Percentiles rank a stretch among this genome's conserved stretches.
Conservation (phyloP, 2,329 filamentous ascomycete genomes). For the Alternaria brassicae region DNA sequence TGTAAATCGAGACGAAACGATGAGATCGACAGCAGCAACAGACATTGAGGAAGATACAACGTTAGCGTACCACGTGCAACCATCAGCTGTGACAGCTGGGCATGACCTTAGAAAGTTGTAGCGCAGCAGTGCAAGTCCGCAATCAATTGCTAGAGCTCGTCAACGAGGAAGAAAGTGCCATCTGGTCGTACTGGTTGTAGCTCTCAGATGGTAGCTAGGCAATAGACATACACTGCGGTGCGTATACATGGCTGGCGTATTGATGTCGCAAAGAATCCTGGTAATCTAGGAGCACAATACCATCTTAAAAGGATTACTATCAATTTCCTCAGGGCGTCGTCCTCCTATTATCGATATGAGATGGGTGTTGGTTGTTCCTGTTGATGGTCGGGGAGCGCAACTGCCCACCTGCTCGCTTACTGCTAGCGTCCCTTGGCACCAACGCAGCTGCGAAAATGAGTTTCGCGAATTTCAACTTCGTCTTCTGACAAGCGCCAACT, state of each 20-base stretch:
- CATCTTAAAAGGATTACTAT: no score
- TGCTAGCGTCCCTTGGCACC: conserved; percentile 18
- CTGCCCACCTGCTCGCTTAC: conserved; percentile 13
- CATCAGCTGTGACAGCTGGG: background rate
- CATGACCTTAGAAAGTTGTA: background rate
- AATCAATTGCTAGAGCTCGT: background rate
- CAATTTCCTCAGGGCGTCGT: no score
- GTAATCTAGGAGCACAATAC: no score
- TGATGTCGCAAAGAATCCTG: no score
- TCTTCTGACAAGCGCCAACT: conserved; percentile 37
- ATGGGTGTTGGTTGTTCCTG: background rate
- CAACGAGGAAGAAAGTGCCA: fast-evolving
- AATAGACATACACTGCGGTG: no score
- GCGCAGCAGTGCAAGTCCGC: background rate
- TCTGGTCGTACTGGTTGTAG: background rate
- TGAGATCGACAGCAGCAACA: background rate
- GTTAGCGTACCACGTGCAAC: background rate
- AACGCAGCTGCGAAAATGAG: conserved; percentile 20
- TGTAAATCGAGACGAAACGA: background rate
- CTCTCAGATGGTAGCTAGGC: no score
- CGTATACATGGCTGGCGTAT: no score
- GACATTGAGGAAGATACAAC: background rate
- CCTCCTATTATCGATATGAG: no score
- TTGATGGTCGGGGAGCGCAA: background rate
- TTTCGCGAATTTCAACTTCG: conserved; percentile 24